Evolutionary conservation across 2,329 filamentous ascomycete genomes (phyloP), one percentile per base, ranked within the genome.

Genomic region (Phialemonium atrogriseum): DNA sequence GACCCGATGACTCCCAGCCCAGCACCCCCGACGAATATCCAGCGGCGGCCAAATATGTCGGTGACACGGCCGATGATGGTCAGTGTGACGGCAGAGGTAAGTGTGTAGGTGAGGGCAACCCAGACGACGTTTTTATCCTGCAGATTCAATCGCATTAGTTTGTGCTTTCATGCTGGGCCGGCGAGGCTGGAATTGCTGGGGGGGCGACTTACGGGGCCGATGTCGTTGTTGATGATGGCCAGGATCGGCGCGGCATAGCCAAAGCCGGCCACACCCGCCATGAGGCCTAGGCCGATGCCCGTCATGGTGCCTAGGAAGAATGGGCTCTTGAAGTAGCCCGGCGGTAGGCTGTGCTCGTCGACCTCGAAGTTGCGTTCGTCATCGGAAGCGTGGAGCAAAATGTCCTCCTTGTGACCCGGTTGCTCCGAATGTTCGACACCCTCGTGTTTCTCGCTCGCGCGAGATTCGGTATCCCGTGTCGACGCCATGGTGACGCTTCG

Each of bases 1-100:
- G 47, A 47, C 7, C 58, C 56, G 26, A 62, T 41, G 13, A 60
- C 45, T 5, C 48, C 52, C 2, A 62, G 44, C 5, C 37, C 40
- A n/a, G 45, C 47, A 16, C 49, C 49, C 15, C 41, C 37, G 23
- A 50, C 42, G 29, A 49, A 49, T 20, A 48, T 38, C 45, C 44
- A 51, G 12, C 47, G 48, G 5, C 47, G 44, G 10, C 43, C 49
- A 30, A 52, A 49, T 34, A 47, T 51, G 36, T 47, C 46, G 13
- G 43, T 45, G 11, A 49, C 40, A 25, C 45, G 44, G 13, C 49
- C 48, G 28, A 51, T 47, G 21, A 48, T 45, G 13, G 41, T 43
- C 10, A 49, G 40, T 6, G 36, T 42, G 7, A 50, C 46, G 16
- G 49, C 48, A 16, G 38, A 42, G n/a, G 45, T 50, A 7, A 50